Conservation (phyloP, 371 early-diverging fungal genomes). For the Circinella umbellata region DNA sequence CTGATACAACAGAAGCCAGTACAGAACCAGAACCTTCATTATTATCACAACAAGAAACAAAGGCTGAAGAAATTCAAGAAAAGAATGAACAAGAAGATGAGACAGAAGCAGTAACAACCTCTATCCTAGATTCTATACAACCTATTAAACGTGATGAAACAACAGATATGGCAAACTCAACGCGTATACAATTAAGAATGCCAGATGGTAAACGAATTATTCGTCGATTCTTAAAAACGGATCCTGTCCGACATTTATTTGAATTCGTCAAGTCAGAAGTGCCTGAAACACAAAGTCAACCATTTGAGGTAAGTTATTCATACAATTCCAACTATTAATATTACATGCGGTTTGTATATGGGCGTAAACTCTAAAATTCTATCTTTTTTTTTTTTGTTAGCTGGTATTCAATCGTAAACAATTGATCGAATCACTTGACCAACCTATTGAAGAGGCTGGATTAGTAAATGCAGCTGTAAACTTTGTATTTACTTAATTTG, state of each 20-base stretch:
- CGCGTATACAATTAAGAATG: constrained; percentile 74
- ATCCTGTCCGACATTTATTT: constrained; percentile 68
- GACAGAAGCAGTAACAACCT: constrained; percentile 27
- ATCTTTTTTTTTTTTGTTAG: constrained; percentile 25
- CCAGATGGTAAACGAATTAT: constrained; percentile 72
- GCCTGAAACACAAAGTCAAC: constrained; percentile 61
- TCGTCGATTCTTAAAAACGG: constrained; percentile 67
- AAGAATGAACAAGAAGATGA: constrained; percentile 23
- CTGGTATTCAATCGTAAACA: constrained; percentile 68
- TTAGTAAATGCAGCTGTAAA: constrained; percentile 66
- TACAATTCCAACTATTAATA: no score
- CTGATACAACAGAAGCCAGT: not conserved
- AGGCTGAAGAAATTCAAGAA: constrained; percentile 13
- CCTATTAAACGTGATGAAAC: constrained; percentile 56
- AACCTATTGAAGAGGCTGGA: constrained; percentile 70
- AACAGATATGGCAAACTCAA: constrained; percentile 56
- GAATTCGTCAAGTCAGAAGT: constrained; percentile 71
- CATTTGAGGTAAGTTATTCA: constrained; percentile 68
- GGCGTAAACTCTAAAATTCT: not conserved
- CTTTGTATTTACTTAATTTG: constrained; percentile 37
- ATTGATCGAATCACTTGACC: constrained; percentile 62
- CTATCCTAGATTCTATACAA: constrained; percentile 51
- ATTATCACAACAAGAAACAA: not conserved
- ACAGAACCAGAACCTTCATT: not conserved
- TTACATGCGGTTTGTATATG: no score